Percentiles rank a stretch among this genome's conserved stretches.
Evolutionary conservation across 345 rosid genomes (phyloP).

Genomic region (Murraya koenigii): DNA sequence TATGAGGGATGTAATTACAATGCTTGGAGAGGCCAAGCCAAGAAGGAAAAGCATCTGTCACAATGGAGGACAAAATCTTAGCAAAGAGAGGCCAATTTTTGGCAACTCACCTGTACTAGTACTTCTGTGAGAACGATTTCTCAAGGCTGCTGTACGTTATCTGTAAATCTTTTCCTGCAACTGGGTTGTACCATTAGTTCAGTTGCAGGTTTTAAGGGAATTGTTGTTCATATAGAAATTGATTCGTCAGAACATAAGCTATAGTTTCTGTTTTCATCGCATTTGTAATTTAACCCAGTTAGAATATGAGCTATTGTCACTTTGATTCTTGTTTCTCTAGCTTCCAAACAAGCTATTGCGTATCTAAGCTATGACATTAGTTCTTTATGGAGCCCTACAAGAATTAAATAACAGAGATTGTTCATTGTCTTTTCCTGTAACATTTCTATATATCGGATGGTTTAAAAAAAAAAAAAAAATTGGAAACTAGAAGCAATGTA

Average conservation of each 20-base stretch:
- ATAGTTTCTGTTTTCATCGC: not conserved
- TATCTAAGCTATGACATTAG: too few relatives aligned
- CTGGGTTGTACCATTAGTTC: not conserved
- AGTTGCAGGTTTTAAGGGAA: slow-evolving; percentile 7
- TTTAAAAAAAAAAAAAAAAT: not conserved
- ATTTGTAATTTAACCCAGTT: not conserved
- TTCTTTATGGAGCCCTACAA: not conserved
- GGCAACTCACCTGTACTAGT: slow-evolving; percentile 58
- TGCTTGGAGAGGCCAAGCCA: slow-evolving; percentile 92
- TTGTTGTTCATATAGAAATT: slow-evolving; percentile 10
- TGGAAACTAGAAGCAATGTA: not conserved
- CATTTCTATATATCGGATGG: not conserved
- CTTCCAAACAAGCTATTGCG: not conserved
- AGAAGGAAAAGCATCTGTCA: slow-evolving; percentile 72
- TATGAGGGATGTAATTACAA: slow-evolving; percentile 70
- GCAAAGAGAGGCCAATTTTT: slow-evolving; percentile 54
- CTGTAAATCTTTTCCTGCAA: slow-evolving; percentile 21
- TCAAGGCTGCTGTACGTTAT: not conserved
- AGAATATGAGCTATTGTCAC: not conserved
- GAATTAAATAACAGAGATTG: not conserved
- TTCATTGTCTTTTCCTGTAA: not conserved
- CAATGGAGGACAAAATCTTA: slow-evolving; percentile 26
- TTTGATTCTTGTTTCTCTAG: not conserved
- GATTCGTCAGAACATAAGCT: not conserved
- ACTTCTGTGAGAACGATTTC: slow-evolving; percentile 36